Evolutionary conservation across 2,329 filamentous ascomycete genomes (phyloP), one percentile per base, ranked within the genome.

Genomic region (Colletotrichum acutatum): DNA sequence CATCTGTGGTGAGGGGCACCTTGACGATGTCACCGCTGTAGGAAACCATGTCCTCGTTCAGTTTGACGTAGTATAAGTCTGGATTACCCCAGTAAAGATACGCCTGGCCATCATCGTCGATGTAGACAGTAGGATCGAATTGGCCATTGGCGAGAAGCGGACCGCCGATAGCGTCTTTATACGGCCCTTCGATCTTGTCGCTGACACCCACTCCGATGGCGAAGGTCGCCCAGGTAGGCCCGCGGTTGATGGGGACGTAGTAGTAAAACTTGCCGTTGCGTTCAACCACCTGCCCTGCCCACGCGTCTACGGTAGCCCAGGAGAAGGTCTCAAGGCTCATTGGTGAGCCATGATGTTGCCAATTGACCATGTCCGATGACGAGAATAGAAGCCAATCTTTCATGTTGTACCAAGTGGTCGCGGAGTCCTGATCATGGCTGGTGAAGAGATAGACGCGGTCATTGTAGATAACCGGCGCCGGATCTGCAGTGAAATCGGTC

Each of bases 51-150:
- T 84, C 83, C 12, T 76, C 72, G 75, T 84, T 84, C 16, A 85
- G 73, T 74, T 79, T 82, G 46, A 84, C 81, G 67, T 84, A 84
- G 73, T 76, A 81, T 42, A 83, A 77, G 32, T 77, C 74, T 34
- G 83, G 54, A n/a, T 66, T 66, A 3, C 54, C 65, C 54, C 65
- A 67, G 7, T 67, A 67, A 34, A 85, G 75, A 77, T 84, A 85
- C 0, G 82, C 83, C 75, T 84, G 83, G 60, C 82, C 83, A 60
- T 84, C 81, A 62, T 84, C 82, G 71, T 85, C 83, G 71, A 84
- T 80, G 74, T 82, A 83, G 65, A 83, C 82, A 14, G 80, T 81
- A 34, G 82, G 83, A 71, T 84, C 83, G 53, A 84, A 83, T 46
- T 79, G 76, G 26, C 75, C 76, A 65, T 81, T 82, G 8, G 79